Base-by-base conservation (phyloP, 352 stramenopile genomes). In the Pythium rishiriense region DNA sequence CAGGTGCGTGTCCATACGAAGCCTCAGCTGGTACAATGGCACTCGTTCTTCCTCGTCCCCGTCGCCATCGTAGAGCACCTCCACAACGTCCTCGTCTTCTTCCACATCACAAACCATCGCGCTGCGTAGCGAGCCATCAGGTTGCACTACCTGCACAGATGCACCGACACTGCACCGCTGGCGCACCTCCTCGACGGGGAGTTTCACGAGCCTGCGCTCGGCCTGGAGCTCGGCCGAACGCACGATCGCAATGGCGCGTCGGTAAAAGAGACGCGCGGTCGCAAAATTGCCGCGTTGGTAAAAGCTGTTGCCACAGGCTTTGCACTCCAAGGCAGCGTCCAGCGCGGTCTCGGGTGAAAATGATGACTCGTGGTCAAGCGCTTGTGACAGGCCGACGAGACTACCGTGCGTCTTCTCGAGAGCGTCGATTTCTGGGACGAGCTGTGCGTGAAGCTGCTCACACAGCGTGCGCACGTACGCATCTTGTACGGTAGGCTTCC, bases 81-180 rank as follows among this genome's bases (percentile, higher is more conserved):
- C 82, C 4, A 92, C 54, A 0, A 58, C 41, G 4, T 48, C 57
- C 2, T 70, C 52, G 21, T 61, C 63, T 7, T 66, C 70, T 45
- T 91, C 79, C 10, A 87, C 61, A 57, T 94, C 86, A 3, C 78
- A 79, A 5, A 94, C 67, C 69, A 94, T 92, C 1, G 73, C 85
- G 56, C 76, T 69, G 11, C 78, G 68, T 69, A 81, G 79, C 0
- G 70, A 22, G 61, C 53, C 68, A 42, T 62, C 28, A 17, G 33
- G 37, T 31, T 68, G 57, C 12, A 57, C 19, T 3, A 93, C 80
- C 41, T 78, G 79, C 0, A 91, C 77, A 0, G 81, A 90, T 0
- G 80, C 73, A 0, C 84, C 82, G 22, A 88, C 70, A 19, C 59
- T 86, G 46, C 76, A 89, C 9, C 69, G 69, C 25, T 39, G 22